Evolutionary conservation across 129 eudicot species (phyloP).

Genomic region (Deinandra increscens): DNA sequence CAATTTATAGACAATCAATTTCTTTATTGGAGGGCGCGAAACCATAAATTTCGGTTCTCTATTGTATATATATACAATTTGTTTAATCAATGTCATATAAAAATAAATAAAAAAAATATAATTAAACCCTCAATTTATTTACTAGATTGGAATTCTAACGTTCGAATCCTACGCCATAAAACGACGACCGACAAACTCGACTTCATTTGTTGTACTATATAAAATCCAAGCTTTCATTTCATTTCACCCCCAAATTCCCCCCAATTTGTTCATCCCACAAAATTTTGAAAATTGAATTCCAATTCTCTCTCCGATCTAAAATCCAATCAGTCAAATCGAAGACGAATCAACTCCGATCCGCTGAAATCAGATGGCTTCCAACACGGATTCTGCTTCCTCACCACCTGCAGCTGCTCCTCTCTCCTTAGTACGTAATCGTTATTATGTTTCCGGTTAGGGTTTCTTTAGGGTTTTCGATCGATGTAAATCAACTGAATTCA

Average conservation of each 20-base stretch:
- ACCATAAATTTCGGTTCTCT: too few species aligned
- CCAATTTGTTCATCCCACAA: slow-evolving; percentile 8
- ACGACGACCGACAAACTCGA: slow-evolving; percentile 14
- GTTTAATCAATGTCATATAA: too few species aligned
- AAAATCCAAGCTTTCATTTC: neutral
- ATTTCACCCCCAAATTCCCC: slow-evolving; percentile 23
- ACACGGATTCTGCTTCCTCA: slow-evolving; percentile 24
- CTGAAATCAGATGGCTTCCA: slow-evolving; percentile 25
- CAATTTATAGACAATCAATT: too few species aligned
- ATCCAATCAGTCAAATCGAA: neutral
- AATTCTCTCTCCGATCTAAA: slow-evolving; percentile 6
- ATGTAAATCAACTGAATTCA: neutral
- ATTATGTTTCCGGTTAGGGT: neutral
- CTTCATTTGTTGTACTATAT: neutral
- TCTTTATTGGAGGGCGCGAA: too few species aligned
- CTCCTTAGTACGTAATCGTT: slow-evolving; percentile 1
- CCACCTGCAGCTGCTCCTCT: slow-evolving; percentile 11
- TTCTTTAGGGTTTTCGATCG: neutral
- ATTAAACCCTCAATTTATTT: neutral
- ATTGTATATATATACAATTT: too few species aligned
- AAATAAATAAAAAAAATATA: too few species aligned
- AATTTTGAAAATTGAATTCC: slow-evolving; percentile 22
- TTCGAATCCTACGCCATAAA: neutral
- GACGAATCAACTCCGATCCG: slow-evolving; percentile 17
- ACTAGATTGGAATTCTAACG: neutral